phyloP scores from a whole-genome alignment of 495 filamentous ascomycete species.

The Podospora comata region DNA sequence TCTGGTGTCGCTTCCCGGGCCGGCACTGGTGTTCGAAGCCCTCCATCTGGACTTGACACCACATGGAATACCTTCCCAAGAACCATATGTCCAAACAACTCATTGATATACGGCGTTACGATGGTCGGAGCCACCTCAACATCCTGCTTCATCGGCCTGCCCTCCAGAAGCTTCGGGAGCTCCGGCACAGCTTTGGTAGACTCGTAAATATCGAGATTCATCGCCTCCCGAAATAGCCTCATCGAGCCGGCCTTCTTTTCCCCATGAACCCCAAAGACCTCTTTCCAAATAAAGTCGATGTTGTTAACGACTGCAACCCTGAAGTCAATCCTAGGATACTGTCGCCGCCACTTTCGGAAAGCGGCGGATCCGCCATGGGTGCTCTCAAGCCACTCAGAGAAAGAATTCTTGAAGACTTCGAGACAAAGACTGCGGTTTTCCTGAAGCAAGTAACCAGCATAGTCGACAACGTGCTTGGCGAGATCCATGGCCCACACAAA shows the following conservation, averaged over 20 bases:
- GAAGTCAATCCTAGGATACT: conserved; percentile 54
- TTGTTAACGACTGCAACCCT: conserved; percentile 53
- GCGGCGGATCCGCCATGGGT: conserved; percentile 36
- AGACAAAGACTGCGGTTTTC: conserved; percentile 41
- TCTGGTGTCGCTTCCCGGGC: background rate
- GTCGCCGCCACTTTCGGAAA: conserved; percentile 50
- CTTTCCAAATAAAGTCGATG: conserved; percentile 60
- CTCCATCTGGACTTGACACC: conserved; percentile 15
- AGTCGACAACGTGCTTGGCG: conserved; percentile 67
- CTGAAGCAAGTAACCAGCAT: conserved; percentile 37
- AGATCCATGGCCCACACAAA: conserved; percentile 68
- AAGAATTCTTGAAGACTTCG: conserved; percentile 50
- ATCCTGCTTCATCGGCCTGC: conserved; percentile 2
- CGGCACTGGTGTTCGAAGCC: background rate
- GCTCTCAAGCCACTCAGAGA: conserved; percentile 51
- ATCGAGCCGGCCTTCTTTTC: conserved; percentile 30
- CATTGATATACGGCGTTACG: conserved; percentile 63
- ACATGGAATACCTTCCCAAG: conserved; percentile 50
- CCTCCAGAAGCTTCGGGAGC: background rate
- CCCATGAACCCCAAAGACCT: conserved; percentile 45
- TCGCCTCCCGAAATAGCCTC: conserved; percentile 44
- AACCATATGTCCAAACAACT: conserved; percentile 60
- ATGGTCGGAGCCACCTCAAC: conserved; percentile 54
- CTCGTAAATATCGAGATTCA: conserved; percentile 20
- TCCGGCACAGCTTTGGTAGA: conserved; percentile 20